Base-by-base conservation (phyloP, 331 rosid species). In the Arachis monticola region DNA sequence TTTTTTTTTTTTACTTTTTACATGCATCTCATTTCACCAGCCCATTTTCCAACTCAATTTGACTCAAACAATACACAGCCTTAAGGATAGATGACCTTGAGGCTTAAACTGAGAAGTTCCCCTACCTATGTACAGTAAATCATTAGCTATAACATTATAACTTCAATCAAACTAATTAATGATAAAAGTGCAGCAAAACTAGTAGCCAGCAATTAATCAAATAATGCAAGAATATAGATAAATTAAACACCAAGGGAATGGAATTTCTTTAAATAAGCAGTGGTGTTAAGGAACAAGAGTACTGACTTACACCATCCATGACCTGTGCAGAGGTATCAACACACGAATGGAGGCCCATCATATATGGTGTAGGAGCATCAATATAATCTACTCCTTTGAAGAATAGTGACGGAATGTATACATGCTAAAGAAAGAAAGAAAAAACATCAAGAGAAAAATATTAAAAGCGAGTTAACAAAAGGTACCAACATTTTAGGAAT, bases 311-410 rank as follows among this genome's bases (percentile, higher is more conserved):
- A 74, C 99, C 99, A 79, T 95, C 99, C 89, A 95, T 95, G 63
- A 87, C 69, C 80, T 92, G 70, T 42, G 38, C 41, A 72, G 97
- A 88, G 59, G 88, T 95, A 84, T 95, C 99, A 88, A 95, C 98
- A 50, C 93, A 93, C 0, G 98, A 95, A 87, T 95, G 84, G 80
- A 95, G 99, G 76, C 99, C 99, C 99, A 95, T 95, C 99, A 95
- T 92, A 77, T 95, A 92, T 8, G 99, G 99, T 32, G 98, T 95
- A 30, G 99, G 99, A 72, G 98, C 96, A 81, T 95, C 99, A 81
- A 95, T 95, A 77, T 95, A 95, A 93, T 95, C 98, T 84, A 95
- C 97, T 81, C 99, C 99, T 80, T 96, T 95, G 92, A 87, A 95
- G 90, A 95, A 95, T 83, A 95, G 99, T 87, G 92, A 85, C 63